A percentile compares a stretch with the other conserved stretches of the same genome.
phyloP scores from a whole-genome alignment of 106 monocot species.

The Allium cepa region DNA sequence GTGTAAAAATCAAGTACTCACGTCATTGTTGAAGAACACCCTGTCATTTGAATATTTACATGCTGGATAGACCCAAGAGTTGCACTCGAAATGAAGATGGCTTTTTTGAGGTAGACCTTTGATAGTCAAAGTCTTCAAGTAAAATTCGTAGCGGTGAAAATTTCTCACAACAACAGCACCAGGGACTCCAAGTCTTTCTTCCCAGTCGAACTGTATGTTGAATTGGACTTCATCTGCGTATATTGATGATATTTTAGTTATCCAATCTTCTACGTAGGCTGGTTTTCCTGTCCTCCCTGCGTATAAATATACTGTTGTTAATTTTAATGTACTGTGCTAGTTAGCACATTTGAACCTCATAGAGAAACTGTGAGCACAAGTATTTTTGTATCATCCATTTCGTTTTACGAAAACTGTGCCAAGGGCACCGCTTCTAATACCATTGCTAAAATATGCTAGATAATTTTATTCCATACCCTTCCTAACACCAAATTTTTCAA shows the following conservation, averaged over 20 bases:
- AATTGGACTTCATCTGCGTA: slow-evolving; percentile 17
- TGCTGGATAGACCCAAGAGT: slow-evolving; percentile 57
- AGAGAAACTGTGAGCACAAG: no score
- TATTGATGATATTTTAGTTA: slow-evolving; percentile 6
- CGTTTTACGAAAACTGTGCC: no score
- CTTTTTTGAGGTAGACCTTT: slow-evolving; percentile 30
- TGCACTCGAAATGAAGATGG: slow-evolving; percentile 47
- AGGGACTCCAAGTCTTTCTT: slow-evolving; percentile 27
- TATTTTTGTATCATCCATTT: no score
- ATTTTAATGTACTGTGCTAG: neutral
- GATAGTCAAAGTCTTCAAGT: slow-evolving; percentile 45
- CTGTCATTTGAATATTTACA: slow-evolving; percentile 28
- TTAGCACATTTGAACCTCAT: no score
- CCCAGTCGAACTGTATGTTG: slow-evolving; percentile 20
- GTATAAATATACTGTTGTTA: neutral
- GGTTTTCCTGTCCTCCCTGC: slow-evolving; percentile 24
- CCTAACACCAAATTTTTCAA: no score
- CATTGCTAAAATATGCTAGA: no score
- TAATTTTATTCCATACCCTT: no score
- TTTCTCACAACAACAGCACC: slow-evolving; percentile 47
- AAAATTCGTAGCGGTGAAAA: slow-evolving; percentile 32
- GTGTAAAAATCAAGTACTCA: slow-evolving; percentile 4
- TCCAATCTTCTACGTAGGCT: slow-evolving; percentile 20
- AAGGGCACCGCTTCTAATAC: no score
- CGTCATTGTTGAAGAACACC: slow-evolving; percentile 52